Evolutionary conservation across 2,329 filamentous ascomycete genomes (phyloP).

Genomic region (Claviceps lovelessii): DNA sequence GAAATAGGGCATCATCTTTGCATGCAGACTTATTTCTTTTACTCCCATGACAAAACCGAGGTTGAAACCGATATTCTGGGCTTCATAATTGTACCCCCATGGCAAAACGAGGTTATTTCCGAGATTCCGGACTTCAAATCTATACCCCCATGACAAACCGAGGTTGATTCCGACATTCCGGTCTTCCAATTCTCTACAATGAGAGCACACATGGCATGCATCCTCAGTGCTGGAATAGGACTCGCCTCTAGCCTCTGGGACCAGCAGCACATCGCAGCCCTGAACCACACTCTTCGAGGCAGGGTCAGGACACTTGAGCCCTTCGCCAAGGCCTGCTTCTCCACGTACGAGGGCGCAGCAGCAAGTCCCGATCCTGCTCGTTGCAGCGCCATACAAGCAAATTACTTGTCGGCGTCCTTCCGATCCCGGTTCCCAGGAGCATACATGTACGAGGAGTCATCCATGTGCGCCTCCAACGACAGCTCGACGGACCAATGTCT

Average conservation of each 20-base stretch:
- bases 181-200: neutral
- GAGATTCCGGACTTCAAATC: no score
- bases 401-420: constrained; percentile 5
- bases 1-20: neutral
- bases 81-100: no score
- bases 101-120: no score
- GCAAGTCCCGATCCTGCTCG: constrained; percentile 1
- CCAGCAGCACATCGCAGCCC: neutral
- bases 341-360: constrained; percentile 6
- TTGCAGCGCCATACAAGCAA: constrained; percentile 6
- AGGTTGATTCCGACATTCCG: neutral
- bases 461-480: constrained; percentile 6
- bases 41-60: neutral
- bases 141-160: neutral
- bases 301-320: constrained; percentile 5
- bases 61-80: neutral
- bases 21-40: neutral
- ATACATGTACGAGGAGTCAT: constrained; percentile 10
- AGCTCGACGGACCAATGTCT: constrained; percentile 7
- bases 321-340: constrained; percentile 9
- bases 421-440: constrained; percentile 6
- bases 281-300: constrained; percentile 6
- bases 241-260: constrained; percentile 3
- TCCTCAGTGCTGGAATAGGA: neutral
- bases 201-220: neutral